These are phyloP conservation scores for Lasiosphaeria ovina DNA, from an alignment of 495 filamentous ascomycete genomes.

Conservation along the genomic window DNA sequence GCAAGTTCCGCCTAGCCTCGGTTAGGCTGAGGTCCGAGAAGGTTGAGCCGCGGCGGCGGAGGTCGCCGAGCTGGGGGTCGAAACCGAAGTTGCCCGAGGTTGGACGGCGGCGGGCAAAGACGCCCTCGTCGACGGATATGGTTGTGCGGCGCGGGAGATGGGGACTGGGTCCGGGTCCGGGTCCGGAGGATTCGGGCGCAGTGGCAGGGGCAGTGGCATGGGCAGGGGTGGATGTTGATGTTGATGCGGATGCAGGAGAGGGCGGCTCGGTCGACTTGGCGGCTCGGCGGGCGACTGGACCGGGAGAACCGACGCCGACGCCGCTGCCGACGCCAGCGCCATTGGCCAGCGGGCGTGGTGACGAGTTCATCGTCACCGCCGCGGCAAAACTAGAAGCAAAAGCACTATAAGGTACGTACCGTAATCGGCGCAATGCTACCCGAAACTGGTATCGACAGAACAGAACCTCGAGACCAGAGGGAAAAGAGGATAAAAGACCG, in stretches of 20 bases:
- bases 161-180: slow-evolving; percentile 20
- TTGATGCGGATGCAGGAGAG: too few species aligned
- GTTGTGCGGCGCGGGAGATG: slow-evolving; percentile 30
- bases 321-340: too few species aligned
- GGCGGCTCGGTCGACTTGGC: too few species aligned
- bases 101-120: slow-evolving; percentile 12
- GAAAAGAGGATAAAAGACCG: too few species aligned
- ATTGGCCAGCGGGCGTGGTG: too few species aligned
- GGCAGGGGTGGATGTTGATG: too few species aligned
- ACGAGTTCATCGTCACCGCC: not conserved
- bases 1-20: slow-evolving; percentile 64
- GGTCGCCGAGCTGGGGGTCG: slow-evolving; percentile 25
- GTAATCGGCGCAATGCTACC: too few species aligned
- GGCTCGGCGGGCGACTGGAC: too few species aligned
- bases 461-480: too few species aligned
- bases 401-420: too few species aligned
- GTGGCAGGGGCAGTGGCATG: slow-evolving; percentile 10
- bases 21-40: slow-evolving; percentile 69
- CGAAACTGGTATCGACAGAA: too few species aligned
- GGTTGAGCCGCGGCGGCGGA: slow-evolving; percentile 66
- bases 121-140: slow-evolving; percentile 34
- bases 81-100: slow-evolving; percentile 16
- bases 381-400: not conserved
- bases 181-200: slow-evolving; percentile 11
- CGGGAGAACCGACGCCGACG: too few species aligned